Conservation (phyloP, 108 stramenopile genomes). For the Skeletonema potamos region DNA sequence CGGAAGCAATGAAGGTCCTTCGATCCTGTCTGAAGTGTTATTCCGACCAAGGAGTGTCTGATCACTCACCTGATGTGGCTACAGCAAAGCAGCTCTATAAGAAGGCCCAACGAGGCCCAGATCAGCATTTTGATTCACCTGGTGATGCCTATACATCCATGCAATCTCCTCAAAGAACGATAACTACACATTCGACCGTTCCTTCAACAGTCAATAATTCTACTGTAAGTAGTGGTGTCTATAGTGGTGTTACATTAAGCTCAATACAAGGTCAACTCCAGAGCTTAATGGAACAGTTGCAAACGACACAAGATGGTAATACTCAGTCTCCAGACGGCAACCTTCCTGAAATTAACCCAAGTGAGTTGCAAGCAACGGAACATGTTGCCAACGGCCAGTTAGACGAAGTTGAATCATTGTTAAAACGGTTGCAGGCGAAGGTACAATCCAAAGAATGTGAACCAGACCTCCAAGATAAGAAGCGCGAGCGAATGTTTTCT, state of each 20-base stretch:
- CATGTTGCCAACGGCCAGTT: neutral
- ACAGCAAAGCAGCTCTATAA: slow-evolving; percentile 30
- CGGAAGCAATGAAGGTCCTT: slow-evolving; percentile 27
- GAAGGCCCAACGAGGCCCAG: slow-evolving; percentile 1
- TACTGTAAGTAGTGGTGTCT: neutral
- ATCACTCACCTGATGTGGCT: slow-evolving; percentile 19
- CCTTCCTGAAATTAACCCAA: neutral
- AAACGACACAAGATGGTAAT: neutral
- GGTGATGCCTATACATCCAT: neutral
- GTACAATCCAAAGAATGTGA: slow-evolving; percentile 16
- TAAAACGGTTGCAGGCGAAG: slow-evolving; percentile 1
- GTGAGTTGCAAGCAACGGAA: neutral
- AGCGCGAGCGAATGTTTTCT: slow-evolving; percentile 14
- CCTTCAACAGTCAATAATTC: slow-evolving; percentile 2
- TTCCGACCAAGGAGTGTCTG: slow-evolving; percentile 31
- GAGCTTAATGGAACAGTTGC: slow-evolving; percentile 18
- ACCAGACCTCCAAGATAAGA: slow-evolving; percentile 24
- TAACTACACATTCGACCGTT: slow-evolving; percentile 9
- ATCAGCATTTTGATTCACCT: neutral
- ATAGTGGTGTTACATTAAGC: neutral
- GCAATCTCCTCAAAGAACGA: neutral
- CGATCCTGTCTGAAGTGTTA: slow-evolving; percentile 36
- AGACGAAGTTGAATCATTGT: neutral
- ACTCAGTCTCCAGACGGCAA: neutral
- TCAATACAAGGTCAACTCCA: slow-evolving; percentile 18